Evolutionary conservation across 2,329 filamentous ascomycete genomes (phyloP), one percentile per base, ranked within the genome.

Genomic region (Fusarium phyllophilum): DNA sequence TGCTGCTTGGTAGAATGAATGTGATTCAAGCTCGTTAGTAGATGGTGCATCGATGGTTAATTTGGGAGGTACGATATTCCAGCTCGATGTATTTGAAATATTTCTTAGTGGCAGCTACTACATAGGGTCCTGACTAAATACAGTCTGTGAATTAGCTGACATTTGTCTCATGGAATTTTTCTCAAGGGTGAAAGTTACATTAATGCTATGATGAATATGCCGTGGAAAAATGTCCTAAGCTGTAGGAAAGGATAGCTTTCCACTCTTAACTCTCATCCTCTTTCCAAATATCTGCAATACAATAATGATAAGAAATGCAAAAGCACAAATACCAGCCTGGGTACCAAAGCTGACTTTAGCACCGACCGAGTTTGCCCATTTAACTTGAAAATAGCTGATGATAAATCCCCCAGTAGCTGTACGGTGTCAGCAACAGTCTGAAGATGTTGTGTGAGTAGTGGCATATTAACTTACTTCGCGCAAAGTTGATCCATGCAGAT

Each of bases 201-300:
- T n/a, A n/a, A n/a, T n/a, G n/a, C n/a, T n/a, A n/a, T n/a, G n/a
- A n/a, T n/a, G n/a, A n/a, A n/a, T n/a, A n/a, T n/a, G n/a, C n/a
- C n/a, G n/a, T n/a, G n/a, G n/a, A n/a, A n/a, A n/a, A n/a, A n/a
- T n/a, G 26, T 26, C 33, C 5, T 46, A 29, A 13, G 11, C 22
- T 3, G 22, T 34, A 9, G 48, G 24, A 10, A 29, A 54, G 0
- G 0, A 4, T 11, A 54, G 0, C 2, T 54, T 15, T 22, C 49
- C 33, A 7, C 13, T 38, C n/a, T 17, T 22, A 0, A 0, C 2
- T 6, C 49, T 54, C 24, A 54, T 22, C 13, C 18, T 13, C 3
- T 54, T 54, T 2, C 49, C 49, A 3, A 29, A 29, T 3, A 17
- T 7, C 15, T 54, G 49, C 5, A 54, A 13, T 0, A 13, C 1